Evolutionary conservation across 2,329 filamentous ascomycete genomes (phyloP), one percentile per base, ranked within the genome.

Genomic region (Stagonosporopsis rhizophila): DNA sequence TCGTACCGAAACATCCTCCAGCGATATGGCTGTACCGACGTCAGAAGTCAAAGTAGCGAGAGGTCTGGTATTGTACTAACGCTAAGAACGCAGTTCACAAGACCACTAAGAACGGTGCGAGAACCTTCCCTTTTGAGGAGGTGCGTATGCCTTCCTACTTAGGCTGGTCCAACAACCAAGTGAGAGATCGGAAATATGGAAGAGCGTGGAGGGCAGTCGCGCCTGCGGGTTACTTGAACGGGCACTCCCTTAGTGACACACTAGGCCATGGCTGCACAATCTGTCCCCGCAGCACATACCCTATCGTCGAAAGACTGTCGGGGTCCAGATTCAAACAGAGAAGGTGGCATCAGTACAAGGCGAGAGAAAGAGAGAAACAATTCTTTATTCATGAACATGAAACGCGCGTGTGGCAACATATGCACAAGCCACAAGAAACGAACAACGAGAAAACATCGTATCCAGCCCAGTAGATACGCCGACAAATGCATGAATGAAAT

Each of bases 401-500:
- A 12, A 47, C 34, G 15, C 6, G 23, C 14, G 6, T 5, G 23
- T n/a, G 34, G 23, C 8, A 20, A 34, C 17, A 56, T 17, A 47
- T 47, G 47, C 53, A 41, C 15, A 34, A 8, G 47, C 47, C 42
- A 30, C 32, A n/a, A 12, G 7, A 25, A 39, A 47, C 3, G 32
- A 4, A 32, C 35, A 15, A n/a, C 3, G 30, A 32, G 30, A 32
- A 32, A 32, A 47, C 9, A 4, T 27, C 23, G 32, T 19, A 15
- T 9, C 30, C 44, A 14, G 17, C 37, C 42, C 27, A 39, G 6
- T 42, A 47, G 19, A 44, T 51, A 52, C 47, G 47, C 53, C 47
- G 15, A 44, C 23, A 56, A 44, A 56, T 56, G 53, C 53, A 48
- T 42, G 37, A 47, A 47, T 42, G 27, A 30, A 11, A 30, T 42